Evolutionary conservation across 2,329 filamentous ascomycete genomes (phyloP), one percentile per base, ranked within the genome.

Genomic region (Alternaria arborescens): DNA sequence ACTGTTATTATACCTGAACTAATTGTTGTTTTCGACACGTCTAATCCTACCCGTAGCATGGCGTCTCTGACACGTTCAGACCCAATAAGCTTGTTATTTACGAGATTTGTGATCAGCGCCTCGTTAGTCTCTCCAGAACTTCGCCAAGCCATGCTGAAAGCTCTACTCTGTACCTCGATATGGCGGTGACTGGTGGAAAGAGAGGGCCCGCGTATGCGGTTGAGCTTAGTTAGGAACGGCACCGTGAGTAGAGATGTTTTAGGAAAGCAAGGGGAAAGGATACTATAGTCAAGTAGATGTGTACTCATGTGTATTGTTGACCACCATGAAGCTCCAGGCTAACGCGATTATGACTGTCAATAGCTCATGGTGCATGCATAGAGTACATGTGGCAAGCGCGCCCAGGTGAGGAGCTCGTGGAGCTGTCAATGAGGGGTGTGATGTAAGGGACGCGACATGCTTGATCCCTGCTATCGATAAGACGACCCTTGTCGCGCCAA

Each of bases 61-160:
- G 94, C 94, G n/a, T 87, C 83, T 71, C 89, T 91, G 34, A 97
- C 91, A 24, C 85, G 82, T 4, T 86, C 80, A 63, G 88, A 86
- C n/a, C 84, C 89, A 67, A 98, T 93, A 54, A 98, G 83, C 3
- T 86, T 85, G 70, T 91, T 87, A 41, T 80, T 83, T 76, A 83
- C 89, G 58, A 99, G 84, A 76, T 97, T 97, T 68, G 89, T 86
- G 63, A 98, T 84, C 50, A 99, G 85, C 58, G 89, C 88, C 41
- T 81, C 79, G 77, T 98, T 97, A 28, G 88, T 87, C 5, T 81
- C 80, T 61, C 93, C 94, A 7, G 90, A 91, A 78, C 91, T 93
- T 68, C 88, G 87, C 95, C 95, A 99, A 61, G 94, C 94, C 95
- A 99, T 98, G 61, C 64, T 84, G 67, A 67, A 56, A 12, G 51